Conservation (phyloP, 257 asterid genomes). For the Solanum gandarillasii region DNA sequence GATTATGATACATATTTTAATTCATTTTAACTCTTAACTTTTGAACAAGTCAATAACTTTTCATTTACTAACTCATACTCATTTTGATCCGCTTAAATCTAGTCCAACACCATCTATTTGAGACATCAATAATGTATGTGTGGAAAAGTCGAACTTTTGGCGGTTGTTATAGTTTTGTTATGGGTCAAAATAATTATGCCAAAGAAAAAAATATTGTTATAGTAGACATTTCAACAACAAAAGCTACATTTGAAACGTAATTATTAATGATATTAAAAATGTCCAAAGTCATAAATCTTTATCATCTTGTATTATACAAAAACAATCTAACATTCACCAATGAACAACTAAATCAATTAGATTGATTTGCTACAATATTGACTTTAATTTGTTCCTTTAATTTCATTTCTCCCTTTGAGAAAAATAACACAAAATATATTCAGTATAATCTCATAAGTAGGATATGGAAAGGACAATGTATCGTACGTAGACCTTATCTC, state of each 20-base stretch:
- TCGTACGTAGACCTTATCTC: fast-evolving
- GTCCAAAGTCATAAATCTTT: not conserved
- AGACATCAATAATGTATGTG: not conserved
- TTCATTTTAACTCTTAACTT: too few species aligned
- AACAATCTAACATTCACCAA: not conserved
- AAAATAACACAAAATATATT: not conserved
- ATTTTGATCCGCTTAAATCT: too few species aligned
- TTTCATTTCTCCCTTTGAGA: not conserved
- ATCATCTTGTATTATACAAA: not conserved
- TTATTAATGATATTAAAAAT: not conserved
- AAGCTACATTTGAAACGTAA: not conserved
- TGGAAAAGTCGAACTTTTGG: not conserved
- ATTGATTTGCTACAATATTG: not conserved
- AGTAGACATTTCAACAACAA: not conserved
- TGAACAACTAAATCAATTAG: not conserved
- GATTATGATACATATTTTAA: too few species aligned
- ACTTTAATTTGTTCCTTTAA: not conserved
- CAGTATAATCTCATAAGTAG: not conserved
- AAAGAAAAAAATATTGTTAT: not conserved
- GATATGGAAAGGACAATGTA: fast-evolving
- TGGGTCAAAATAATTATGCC: not conserved
- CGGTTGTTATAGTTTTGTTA: not conserved
- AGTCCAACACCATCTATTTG: too few species aligned
- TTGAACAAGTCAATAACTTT: not conserved
- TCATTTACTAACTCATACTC: too few species aligned